Evolutionary conservation across 768 basidiomycete genomes (phyloP), one percentile per base, ranked within the genome.

Genomic region (Mycena rebaudengoi): DNA sequence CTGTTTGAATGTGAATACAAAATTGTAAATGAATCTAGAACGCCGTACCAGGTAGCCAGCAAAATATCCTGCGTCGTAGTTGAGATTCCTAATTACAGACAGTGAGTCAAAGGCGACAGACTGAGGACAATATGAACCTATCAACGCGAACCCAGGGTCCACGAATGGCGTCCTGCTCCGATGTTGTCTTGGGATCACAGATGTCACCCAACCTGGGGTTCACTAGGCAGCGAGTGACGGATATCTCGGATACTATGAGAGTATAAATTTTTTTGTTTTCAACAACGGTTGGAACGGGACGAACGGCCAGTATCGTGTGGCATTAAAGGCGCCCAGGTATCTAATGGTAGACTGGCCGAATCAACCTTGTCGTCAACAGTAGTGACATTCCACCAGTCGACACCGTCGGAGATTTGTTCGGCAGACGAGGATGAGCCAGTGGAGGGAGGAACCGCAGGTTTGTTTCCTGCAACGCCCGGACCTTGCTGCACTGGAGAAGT

Each of bases 81-180:
- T 68, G 41, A 68, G 59, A 48, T 68, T 37, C 44, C 69, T 51
- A 18, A 46, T 23, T 46, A 37, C 32, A 23, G 16, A 21, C 1
- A 41, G 40, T 25, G 28, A 33, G 28, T 25, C 5, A 5, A 75
- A 86, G 20, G 71, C 65, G 94, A 88, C 70, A 93, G 35, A 20
- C 14, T 13, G 75, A 69, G 82, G 88, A 78, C 25, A 86, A 74
- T 2, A 29, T 33, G 28, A 60, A 80, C 90, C 68, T 73, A 37
- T 88, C 88, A 13, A 99, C 90, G 14, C 91, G 87, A 2, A 97
- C 94, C 97, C 97, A 99, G 69, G 90, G 92, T 0, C 92, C 92
- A 67, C 85, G 88, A 68, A 88, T 85, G 6, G 90, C 88, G 71
- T 95, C 92, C 48, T 90, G 76, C 71, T 93, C 91, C 12, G 81